Percentiles rank a stretch among this genome's conserved stretches.
phyloP scores from a whole-genome alignment of 2,329 filamentous ascomycete species.

The Triangularia setosa region DNA sequence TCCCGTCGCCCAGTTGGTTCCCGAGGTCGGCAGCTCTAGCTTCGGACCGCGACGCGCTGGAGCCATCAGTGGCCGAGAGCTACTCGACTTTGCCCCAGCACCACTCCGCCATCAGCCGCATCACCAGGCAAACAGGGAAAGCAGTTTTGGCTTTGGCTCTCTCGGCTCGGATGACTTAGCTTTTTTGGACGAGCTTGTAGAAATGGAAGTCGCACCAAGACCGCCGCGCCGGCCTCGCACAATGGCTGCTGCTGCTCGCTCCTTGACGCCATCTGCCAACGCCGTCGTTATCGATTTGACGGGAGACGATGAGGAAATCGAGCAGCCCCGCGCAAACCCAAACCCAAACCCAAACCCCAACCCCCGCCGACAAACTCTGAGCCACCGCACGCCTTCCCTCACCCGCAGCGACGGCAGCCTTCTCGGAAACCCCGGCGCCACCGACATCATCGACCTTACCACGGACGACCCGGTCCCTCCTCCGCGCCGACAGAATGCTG shows the following conservation, averaged over 20 bases:
- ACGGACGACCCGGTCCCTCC: constrained; percentile 34
- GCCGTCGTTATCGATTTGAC: constrained; percentile 45
- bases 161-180: background rate
- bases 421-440: constrained; percentile 27
- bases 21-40: background rate
- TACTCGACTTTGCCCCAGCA: no score
- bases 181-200: constrained; percentile 32
- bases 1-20: background rate
- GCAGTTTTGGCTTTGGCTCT: background rate
- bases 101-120: no score
- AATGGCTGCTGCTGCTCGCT: background rate
- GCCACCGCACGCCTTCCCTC: constrained; percentile 40
- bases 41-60: background rate
- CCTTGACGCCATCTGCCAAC: background rate
- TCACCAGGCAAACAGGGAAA: background rate
- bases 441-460: constrained; percentile 51
- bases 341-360: constrained; percentile 29
- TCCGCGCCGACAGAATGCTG: background rate
- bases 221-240: background rate
- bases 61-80: background rate
- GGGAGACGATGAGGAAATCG: background rate
- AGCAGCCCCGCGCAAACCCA: constrained; percentile 5
- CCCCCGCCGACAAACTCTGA: constrained; percentile 39
- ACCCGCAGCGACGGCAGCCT: constrained; percentile 44
- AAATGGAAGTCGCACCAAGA: constrained; percentile 27